Conservation (phyloP, 2,329 filamentous ascomycete species). For the Xylariomycetidae sp. region DNA sequence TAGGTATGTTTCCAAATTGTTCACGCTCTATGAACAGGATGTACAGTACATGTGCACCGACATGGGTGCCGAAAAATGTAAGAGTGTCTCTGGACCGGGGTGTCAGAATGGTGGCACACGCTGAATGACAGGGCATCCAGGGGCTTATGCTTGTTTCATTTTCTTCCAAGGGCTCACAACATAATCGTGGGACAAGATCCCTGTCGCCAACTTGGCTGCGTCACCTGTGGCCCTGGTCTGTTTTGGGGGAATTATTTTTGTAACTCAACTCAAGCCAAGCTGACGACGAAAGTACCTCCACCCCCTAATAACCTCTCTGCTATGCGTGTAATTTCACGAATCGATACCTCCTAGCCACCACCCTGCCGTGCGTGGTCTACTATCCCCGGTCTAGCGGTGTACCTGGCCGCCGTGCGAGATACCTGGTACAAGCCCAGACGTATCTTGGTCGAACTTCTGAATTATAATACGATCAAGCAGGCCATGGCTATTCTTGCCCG, state of each 20-base stretch:
- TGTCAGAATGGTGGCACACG: slow-evolving; percentile 19
- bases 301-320: slow-evolving; percentile 22
- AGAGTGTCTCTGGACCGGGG: too few relatives aligned
- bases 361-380: slow-evolving; percentile 13
- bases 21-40: not conserved
- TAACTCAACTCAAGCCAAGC: slow-evolving; percentile 11
- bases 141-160: slow-evolving; percentile 31
- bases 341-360: too few relatives aligned
- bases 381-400: slow-evolving; percentile 25
- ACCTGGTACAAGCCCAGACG: too few relatives aligned
- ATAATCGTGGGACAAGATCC: slow-evolving; percentile 3
- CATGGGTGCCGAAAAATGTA: too few relatives aligned
- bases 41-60: slow-evolving; percentile 1
- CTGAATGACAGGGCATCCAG: slow-evolving; percentile 18
- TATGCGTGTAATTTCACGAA: too few relatives aligned
- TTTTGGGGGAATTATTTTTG: slow-evolving; percentile 27
- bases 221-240: slow-evolving; percentile 22
- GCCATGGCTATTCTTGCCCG: too few relatives aligned
- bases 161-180: slow-evolving; percentile 17
- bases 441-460: too few relatives aligned
- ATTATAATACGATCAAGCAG: too few relatives aligned
- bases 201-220: slow-evolving; percentile 16
- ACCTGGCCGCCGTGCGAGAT: too few relatives aligned
- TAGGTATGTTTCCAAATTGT: slow-evolving; percentile 1
- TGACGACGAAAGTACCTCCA: not conserved